Base-by-base conservation (phyloP, 2,329 filamentous ascomycete species). In the Ophiostoma ips region DNA sequence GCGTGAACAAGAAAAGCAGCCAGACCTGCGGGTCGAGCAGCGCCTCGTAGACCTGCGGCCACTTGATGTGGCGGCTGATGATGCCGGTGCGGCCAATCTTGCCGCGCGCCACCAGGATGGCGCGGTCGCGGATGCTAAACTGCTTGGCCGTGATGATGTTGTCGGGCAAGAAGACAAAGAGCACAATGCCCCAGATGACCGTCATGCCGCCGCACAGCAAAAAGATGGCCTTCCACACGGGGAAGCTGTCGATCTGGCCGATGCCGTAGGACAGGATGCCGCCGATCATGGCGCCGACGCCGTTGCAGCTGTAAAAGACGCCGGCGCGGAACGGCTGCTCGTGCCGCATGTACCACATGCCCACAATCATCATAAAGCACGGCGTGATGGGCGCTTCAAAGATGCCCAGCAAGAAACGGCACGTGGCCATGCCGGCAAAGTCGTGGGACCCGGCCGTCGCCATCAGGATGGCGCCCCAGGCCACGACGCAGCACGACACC, bases 321-420 rank as follows among this genome's bases (percentile, higher is more conserved):
- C 43, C 43, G 43, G 43, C 43, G 10, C 43, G 43, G 43, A 45
- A 45, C 12, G 43, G 43, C 43, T 45, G 43, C 12, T 45, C 43
- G n/a, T 45, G 28, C 33, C 43, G 31, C 43, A 45, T 45, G 43
- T 45, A 45, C 43, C 75, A 80, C 72, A 77, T 77, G 16, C 68
- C 68, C 1, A 73, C 78, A 41, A 79, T 72, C 5, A 78, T 60
- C 62, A 77, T 73, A 52, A 77, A 73, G 0, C 70, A 71, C 1
- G 78, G 79, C 56, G 79, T 76, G 2, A 72, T 65, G 49, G 71
- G 73, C 1, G 76, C 73, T 61, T 80, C 77, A 3, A 72, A 70
- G 3, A 75, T 68, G 30, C 76, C 77, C 3, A 75, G 69, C 5
- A 81, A 65, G 24, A 74, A 74, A 40, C 77, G 71, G 40, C 79